Base-by-base conservation (phyloP, 225 moss, liverwort and hornwort genomes). In the Neckera pumila region DNA sequence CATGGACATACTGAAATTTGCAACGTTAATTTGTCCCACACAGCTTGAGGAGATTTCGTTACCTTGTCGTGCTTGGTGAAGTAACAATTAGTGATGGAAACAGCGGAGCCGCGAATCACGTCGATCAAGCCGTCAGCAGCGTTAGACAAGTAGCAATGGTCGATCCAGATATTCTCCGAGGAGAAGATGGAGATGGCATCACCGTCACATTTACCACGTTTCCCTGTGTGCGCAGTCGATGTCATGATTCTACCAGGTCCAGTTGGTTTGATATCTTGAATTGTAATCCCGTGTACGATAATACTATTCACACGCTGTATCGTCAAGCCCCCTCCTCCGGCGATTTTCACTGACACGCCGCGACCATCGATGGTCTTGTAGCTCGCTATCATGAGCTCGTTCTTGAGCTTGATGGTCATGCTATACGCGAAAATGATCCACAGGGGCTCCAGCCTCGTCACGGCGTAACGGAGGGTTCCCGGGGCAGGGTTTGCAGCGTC, bases 181-280 rank as follows among this genome's bases (percentile, higher is more conserved):
- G 80, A 7, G 80, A 84, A 90, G 58, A 90, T 65, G 73, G 87
- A 84, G 74, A 80, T 90, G 23, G 80, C 84, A 38, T 90, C 87
- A 9, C 84, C 87, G 20, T 90, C 87, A 25, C 80, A 84, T 30
- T 43, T 63, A 4, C 94, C 93, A 4, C 93, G 90, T 57, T 93
- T 86, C 79, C 89, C 62, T 76, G 88, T 49, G 63, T 62, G 57
- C 2, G 33, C 40, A 17, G 78, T 14, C 4, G 96, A 97, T 63
- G 93, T 95, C 86, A 93, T 93, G 66, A 96, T 66, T 26, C 79
- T 74, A 6, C 84, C 95, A 2, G 95, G 95, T 11, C 95, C 94
- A 0, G 93, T 93, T 25, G 95, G 64, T 25, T 87, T 91, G 81
- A 92, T 92, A 43, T 96, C 89, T 53, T 92, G 88, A 38, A 97